Base-by-base conservation (phyloP, 306 rosid genomes). In the Cicer chorassanicum region DNA sequence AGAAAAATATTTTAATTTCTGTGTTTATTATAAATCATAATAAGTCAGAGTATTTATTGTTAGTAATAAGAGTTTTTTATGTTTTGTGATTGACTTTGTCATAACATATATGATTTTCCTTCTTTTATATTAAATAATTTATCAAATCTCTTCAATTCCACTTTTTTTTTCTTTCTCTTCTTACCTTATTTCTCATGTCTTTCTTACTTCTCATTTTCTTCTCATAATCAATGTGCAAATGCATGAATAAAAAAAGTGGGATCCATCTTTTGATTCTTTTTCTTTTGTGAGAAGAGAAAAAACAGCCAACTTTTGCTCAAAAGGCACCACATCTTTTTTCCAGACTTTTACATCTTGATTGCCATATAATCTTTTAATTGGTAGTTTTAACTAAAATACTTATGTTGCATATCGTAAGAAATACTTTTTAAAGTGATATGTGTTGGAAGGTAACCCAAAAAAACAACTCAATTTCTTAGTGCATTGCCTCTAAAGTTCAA, bases 221-320 rank as follows among this genome's bases (percentile, higher is more conserved):
- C 75, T 21, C 42, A n/a, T 63, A 29, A 29, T 24, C 24, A 48
- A 48, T 29, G 55, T 69, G 70, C 64, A 65, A 65, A 49, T 57
- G 79, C 79, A 65, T 71, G 74, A 67, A 48, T 62, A 72, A 65
- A 41, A 18, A 9, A 48, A 14, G 73, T 72, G 51, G 59, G 51
- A 65, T 65, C 16, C 39, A 74, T 40, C 50, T 42, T 42, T 29
- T 29, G 36, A 29, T 29, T 29, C 36, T 48, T 73, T 67, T 48
- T 59, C 48, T 59, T 41, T 59, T 49, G n/a, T 55, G 55, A 36
- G 38, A 54, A 18, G 48, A 65, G 69, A 73, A 73, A 46, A 40
- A 66, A 80, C 14, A 73, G 11, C 15, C 34, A 56, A 6, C 48
- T 72, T 65, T 80, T 65, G 21, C 24, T 39, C 10, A 57, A 73